Evolutionary conservation across 2,329 filamentous ascomycete species (phyloP).

Genomic region (Daldinia sp.): DNA sequence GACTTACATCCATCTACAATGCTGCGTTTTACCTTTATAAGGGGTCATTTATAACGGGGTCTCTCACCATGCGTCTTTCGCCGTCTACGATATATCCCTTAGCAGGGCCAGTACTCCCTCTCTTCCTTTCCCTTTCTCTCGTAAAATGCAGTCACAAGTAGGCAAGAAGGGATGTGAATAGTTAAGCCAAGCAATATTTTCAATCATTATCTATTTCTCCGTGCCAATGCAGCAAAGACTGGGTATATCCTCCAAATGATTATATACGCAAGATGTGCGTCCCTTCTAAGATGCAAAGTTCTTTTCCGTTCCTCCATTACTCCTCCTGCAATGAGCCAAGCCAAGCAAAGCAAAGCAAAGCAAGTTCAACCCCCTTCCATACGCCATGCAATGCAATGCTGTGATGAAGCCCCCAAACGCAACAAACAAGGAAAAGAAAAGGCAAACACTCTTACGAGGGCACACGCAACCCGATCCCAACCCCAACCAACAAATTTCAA

Average conservation of each 20-base stretch:
- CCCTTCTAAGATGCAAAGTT: background rate
- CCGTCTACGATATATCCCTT: background rate
- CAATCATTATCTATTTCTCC: background rate
- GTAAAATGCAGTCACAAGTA: background rate
- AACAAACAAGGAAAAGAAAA: background rate
- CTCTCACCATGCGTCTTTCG: background rate
- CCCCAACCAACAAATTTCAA: background rate
- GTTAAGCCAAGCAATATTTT: constrained; percentile 1
- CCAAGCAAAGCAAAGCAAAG: background rate
- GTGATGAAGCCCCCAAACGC: background rate
- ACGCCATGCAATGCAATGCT: background rate
- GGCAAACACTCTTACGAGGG: background rate
- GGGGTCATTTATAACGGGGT: background rate
- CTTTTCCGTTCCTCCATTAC: background rate
- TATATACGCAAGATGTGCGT: background rate
- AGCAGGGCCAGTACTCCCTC: background rate
- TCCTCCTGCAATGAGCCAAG: background rate
- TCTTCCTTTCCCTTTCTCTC: background rate
- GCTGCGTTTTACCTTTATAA: background rate
- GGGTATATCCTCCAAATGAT: background rate
- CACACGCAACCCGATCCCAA: background rate
- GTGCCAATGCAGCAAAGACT: background rate
- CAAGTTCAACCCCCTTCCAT: background rate
- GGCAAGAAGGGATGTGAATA: background rate
- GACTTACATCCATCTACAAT: background rate